Percentiles rank a stretch among this genome's conserved stretches.
phyloP scores from a whole-genome alignment of 2,329 filamentous ascomycete genomes.

The Amauroascus niger region DNA sequence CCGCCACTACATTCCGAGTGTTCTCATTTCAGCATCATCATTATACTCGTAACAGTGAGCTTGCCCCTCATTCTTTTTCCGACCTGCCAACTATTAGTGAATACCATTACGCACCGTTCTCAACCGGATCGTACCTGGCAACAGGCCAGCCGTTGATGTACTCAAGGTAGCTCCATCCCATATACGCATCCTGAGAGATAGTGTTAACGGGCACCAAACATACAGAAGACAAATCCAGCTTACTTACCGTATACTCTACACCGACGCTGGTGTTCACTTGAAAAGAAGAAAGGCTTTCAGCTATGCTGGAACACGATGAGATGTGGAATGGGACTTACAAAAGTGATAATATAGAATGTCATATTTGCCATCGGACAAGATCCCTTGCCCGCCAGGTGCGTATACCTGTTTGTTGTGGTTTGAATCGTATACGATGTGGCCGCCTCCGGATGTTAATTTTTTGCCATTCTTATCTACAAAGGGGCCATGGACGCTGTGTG shows the following conservation, averaged over 20 bases:
- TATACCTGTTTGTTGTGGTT: slow-evolving; percentile 30
- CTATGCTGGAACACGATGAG: neutral
- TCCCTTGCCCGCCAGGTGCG: slow-evolving; percentile 32
- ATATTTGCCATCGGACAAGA: slow-evolving; percentile 23
- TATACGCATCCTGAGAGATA: slow-evolving; percentile 24
- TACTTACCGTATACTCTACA: slow-evolving; percentile 6
- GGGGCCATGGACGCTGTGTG: slow-evolving; percentile 26
- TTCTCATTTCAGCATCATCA: too few relatives aligned
- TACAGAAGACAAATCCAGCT: neutral
- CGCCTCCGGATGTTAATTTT: slow-evolving; percentile 26
- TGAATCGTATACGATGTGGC: slow-evolving; percentile 28
- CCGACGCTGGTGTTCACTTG: slow-evolving; percentile 2
- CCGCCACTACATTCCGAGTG: too few relatives aligned
- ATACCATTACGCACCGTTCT: neutral
- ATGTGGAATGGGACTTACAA: slow-evolving; percentile 18
- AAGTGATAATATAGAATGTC: slow-evolving; percentile 37
- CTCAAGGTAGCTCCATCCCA: slow-evolving; percentile 33
- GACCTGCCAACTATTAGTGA: too few relatives aligned
- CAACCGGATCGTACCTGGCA: slow-evolving; percentile 8
- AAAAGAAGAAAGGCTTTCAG: neutral
- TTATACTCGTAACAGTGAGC: too few relatives aligned
- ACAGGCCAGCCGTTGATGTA: slow-evolving; percentile 33
- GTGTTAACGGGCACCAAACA: neutral
- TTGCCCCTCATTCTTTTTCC: too few relatives aligned
- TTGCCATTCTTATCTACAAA: slow-evolving; percentile 27